Conservation (phyloP, 805 yeast species). For the Dipodascus albidus region DNA sequence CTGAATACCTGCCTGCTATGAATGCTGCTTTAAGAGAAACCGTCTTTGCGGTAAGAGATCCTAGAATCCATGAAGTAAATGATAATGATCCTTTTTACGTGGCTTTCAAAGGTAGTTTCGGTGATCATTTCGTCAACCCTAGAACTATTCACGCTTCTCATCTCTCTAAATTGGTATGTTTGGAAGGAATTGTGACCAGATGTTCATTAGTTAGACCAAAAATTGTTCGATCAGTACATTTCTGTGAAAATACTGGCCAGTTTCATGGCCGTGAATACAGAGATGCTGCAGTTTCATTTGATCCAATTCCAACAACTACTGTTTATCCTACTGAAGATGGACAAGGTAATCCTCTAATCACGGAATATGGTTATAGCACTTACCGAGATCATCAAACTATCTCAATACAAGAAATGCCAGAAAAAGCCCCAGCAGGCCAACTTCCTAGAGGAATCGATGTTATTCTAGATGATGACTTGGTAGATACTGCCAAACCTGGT, state of each 20-base stretch:
- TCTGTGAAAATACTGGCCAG: constrained; percentile 70
- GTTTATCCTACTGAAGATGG: constrained; percentile 88
- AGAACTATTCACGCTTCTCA: constrained; percentile 70
- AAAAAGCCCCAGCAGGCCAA: constrained; percentile 95
- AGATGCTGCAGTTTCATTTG: constrained; percentile 85
- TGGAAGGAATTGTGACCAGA: constrained; percentile 92
- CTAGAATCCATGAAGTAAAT: constrained; percentile 39
- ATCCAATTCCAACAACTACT: constrained; percentile 71
- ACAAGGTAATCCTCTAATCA: constrained; percentile 76
- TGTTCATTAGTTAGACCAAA: constrained; percentile 92
- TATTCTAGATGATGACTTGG: constrained; percentile 88
- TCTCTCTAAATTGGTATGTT: constrained; percentile 69
- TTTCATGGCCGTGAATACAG: constrained; percentile 87
- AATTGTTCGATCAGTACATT: constrained; percentile 82
- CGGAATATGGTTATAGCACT: constrained; percentile 88
- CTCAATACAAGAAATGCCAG: constrained; percentile 95
- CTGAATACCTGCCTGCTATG: constrained; percentile 80
- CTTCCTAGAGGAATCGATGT: constrained; percentile 88
- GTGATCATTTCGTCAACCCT: constrained; percentile 77
- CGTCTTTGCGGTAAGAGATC: constrained; percentile 59
- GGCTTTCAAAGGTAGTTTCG: constrained; percentile 85
- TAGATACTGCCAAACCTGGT: constrained; percentile 88
- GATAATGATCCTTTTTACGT: constrained; percentile 58
- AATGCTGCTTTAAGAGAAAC: constrained; percentile 78
- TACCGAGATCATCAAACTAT: constrained; percentile 91